Percentiles rank a stretch among this genome's conserved stretches.
phyloP scores from a whole-genome alignment of 257 asterid genomes.

The Przewalskia tangutica region DNA sequence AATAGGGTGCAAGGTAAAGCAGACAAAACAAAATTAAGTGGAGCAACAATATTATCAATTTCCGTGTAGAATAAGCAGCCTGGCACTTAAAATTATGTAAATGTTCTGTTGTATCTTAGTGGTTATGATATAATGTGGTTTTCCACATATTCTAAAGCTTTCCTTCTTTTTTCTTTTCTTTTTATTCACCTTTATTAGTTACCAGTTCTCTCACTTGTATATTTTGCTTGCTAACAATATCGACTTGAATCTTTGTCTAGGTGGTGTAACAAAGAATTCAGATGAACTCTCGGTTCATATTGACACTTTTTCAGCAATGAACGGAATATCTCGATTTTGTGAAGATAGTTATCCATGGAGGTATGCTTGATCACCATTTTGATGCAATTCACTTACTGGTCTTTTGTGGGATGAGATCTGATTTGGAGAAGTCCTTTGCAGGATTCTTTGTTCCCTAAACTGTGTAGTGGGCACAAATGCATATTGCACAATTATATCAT shows the following conservation, averaged over 20 bases:
- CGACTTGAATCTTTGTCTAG: slow-evolving; percentile 27
- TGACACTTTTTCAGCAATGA: slow-evolving; percentile 87
- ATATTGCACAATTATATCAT: neutral
- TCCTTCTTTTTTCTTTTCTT: neutral
- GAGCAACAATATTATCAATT: neutral
- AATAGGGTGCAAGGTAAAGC: neutral
- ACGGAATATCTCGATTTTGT: slow-evolving; percentile 89
- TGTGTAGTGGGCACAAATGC: neutral
- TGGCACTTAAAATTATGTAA: neutral
- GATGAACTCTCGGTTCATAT: slow-evolving; percentile 68
- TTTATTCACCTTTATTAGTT: neutral
- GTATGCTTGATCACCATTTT: slow-evolving; percentile 22
- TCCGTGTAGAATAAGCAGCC: neutral
- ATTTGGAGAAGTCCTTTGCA: neutral
- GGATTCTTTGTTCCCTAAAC: neutral
- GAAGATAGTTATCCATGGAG: slow-evolving; percentile 72
- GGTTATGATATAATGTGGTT: neutral
- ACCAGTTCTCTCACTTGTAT: neutral
- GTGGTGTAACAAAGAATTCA: slow-evolving; percentile 31
- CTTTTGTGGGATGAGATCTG: neutral
- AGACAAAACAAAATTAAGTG: neutral
- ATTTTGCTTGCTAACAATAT: neutral
- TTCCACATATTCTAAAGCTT: neutral
- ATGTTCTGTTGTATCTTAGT: neutral
- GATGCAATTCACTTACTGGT: neutral